Evolutionary conservation across 2,329 filamentous ascomycete species (phyloP).

Genomic region (Fusarium sacchari): DNA sequence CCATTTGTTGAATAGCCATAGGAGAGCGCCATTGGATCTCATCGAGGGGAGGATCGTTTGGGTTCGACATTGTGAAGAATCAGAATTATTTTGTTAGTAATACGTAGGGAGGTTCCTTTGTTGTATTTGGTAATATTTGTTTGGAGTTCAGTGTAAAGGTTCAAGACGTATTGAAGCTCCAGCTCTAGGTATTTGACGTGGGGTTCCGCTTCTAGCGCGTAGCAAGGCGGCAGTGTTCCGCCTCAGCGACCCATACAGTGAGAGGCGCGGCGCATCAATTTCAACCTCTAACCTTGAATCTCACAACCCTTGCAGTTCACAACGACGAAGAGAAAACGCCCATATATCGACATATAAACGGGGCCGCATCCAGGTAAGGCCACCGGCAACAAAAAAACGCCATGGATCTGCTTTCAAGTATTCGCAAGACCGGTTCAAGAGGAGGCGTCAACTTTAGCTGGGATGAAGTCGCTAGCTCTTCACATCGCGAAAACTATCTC

Average conservation of each 20-base stretch:
- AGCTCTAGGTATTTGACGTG: constrained; percentile 25
- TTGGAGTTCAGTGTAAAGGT: background rate
- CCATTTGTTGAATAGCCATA: constrained; percentile 59
- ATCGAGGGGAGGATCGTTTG: constrained; percentile 66
- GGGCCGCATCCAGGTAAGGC: background rate
- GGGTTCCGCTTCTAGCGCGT: constrained; percentile 32
- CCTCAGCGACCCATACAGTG: constrained; percentile 18
- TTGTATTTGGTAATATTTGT: constrained; percentile 7
- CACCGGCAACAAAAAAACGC: background rate
- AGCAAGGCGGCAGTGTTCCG: constrained; percentile 23
- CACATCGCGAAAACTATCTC: constrained; percentile 88
- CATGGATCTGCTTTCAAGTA: constrained; percentile 94
- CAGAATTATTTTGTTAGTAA: background rate
- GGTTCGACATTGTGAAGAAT: constrained; percentile 51
- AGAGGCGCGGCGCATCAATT: constrained; percentile 12
- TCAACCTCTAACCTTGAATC: constrained; percentile 3
- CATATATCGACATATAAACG: background rate
- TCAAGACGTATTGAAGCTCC: constrained; percentile 9
- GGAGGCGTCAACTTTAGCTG: constrained; percentile 97
- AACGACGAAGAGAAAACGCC: background rate
- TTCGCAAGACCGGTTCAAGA: constrained; percentile 90
- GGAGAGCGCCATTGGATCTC: constrained; percentile 74
- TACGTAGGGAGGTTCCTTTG: background rate
- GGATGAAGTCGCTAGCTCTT: constrained; percentile 89
- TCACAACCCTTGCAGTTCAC: background rate